Base-by-base conservation (phyloP, 2,329 filamentous ascomycete genomes). In the Microsporum ferrugineum region DNA sequence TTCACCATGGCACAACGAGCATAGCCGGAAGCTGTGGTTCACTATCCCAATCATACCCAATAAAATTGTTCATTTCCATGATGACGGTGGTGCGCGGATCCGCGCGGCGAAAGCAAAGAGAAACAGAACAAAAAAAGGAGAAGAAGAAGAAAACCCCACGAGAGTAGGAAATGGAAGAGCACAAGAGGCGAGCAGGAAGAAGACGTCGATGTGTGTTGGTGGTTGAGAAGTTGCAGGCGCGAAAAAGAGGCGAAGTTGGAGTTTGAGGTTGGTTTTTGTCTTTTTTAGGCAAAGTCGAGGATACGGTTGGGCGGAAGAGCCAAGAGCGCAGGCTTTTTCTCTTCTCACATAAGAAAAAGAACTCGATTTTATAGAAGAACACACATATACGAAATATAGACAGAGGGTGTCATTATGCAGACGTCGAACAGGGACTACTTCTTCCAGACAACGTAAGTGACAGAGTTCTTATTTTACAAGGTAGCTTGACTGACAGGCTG, bases 371-470 rank as follows among this genome's bases (percentile, higher is more conserved):
- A 10, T 31, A 38, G 41, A 23, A 36, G 51, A 49, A 43, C 1
- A 51, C 14, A 29, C 5, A 51, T 5, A 51, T n/a, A 12, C 36
- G 10, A n/a, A 57, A 17, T 23, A 7, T 23, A 12, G 14, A 1
- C 6, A 41, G 17, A 23, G 8, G 33, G 33, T 31, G 63, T 17
- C 17, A 86, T 83, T 79, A 87, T 88, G 73, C 82, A 84, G 65
- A 88, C 88, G 33, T 81, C 83, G 58, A 84, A 95, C 70, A 82
- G 86, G 58, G 86, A 88, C 34, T 84, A 94, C 71, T 97, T 95
- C 78, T 97, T 97, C 71, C 89, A 96, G 75, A 95, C 91, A 34
- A 88, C 91, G 89, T 94, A 77, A 75, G 85, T 72, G 41, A 23
- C 17, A 23, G 17, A 23, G 17, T 23, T 23, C 17, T 23, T 23